Conservation (phyloP, 805 yeast species). For the Geotrichum ghanense region DNA sequence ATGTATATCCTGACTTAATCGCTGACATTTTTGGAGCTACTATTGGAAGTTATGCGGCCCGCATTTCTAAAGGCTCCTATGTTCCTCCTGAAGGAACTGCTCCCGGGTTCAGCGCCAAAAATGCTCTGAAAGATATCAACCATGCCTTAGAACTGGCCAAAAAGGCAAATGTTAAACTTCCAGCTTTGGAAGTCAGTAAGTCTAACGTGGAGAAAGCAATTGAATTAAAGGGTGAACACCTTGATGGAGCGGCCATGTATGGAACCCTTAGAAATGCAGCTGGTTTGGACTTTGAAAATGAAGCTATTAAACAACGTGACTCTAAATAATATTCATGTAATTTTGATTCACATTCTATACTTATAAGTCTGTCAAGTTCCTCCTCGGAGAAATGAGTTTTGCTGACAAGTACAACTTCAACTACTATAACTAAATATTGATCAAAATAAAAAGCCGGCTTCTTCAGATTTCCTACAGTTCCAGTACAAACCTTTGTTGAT, state of each 20-base stretch:
- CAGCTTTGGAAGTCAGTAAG: constrained; percentile 15
- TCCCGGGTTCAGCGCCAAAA: constrained; percentile 17
- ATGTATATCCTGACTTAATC: too few species aligned
- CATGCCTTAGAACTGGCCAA: constrained; percentile 19
- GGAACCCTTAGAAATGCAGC: constrained; percentile 19
- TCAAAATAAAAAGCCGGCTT: too few species aligned
- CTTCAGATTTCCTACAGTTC: too few species aligned
- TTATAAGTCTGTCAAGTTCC: neutral
- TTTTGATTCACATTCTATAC: neutral
- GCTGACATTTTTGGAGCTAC: constrained; percentile 12
- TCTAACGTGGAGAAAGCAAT: constrained; percentile 12
- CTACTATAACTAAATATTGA: neutral
- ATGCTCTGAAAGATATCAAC: constrained; percentile 19
- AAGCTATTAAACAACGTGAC: constrained; percentile 13
- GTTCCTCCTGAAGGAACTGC: too few species aligned
- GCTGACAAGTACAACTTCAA: neutral
- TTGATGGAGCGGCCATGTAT: constrained; percentile 20
- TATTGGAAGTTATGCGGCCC: constrained; percentile 15
- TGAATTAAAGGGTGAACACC: constrained; percentile 13
- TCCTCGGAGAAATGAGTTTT: neutral
- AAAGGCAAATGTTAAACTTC: constrained; percentile 12
- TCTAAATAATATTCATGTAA: neutral
- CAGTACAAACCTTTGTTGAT: too few species aligned
- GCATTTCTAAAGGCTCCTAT: constrained; percentile 13
- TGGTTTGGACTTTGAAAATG: constrained; percentile 20